Conservation (phyloP, 331 rosid genomes). For the Prunus yedoensis region DNA sequence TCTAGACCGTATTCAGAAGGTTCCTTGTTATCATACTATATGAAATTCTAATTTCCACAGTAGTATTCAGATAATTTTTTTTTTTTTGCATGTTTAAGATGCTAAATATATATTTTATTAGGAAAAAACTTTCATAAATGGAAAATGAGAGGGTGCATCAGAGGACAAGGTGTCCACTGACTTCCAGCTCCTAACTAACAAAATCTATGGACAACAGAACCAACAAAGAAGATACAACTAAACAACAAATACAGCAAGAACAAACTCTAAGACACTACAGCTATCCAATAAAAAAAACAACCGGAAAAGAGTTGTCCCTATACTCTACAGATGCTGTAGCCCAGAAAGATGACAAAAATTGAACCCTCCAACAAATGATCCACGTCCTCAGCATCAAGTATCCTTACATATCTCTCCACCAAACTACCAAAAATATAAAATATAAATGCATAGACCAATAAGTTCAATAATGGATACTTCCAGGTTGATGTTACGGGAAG, state of each 20-base stretch:
- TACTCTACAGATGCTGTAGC: background rate
- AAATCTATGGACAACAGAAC: too few species aligned
- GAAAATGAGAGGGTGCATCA: background rate
- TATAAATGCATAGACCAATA: background rate
- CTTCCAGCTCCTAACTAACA: background rate
- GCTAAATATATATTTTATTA: background rate
- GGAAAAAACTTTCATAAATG: background rate
- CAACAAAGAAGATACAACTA: too few species aligned
- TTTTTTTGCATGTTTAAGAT: constrained; percentile 1
- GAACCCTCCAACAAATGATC: background rate
- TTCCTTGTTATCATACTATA: constrained; percentile 24
- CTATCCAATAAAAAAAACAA: too few species aligned
- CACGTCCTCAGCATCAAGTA: too few species aligned
- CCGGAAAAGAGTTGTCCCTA: too few species aligned
- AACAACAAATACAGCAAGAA: too few species aligned
- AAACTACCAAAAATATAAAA: background rate
- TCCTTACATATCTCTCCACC: background rate
- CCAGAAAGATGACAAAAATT: background rate
- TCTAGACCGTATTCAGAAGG: constrained; percentile 84
- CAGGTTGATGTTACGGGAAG: background rate
- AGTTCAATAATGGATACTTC: background rate
- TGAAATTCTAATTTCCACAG: constrained; percentile 15
- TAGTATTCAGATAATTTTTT: background rate
- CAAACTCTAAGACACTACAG: too few species aligned
- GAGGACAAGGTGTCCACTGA: background rate